Base-by-base conservation (phyloP, 768 basidiomycete species). In the Tulasnella sp. region DNA sequence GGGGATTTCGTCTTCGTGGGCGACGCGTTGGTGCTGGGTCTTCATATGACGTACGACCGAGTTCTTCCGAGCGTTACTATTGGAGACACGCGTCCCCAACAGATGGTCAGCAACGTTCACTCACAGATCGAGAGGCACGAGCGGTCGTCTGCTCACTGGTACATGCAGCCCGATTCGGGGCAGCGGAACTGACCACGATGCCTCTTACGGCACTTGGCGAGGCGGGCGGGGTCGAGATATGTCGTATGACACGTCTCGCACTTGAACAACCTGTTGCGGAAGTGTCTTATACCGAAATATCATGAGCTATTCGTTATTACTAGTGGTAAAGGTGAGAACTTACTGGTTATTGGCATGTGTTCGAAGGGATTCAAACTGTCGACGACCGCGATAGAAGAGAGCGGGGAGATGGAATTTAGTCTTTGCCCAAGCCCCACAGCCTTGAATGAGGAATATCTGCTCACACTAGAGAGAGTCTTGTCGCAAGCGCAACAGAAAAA, bases 131-230 rank as follows among this genome's bases (percentile, higher is more conserved):
- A 74, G 38, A 46, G 31, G n/a, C 38, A 42, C 39, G 44, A 74
- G 39, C 62, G 31, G 10, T 16, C 34, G 6, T 7, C 12, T 24
- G 44, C 73, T 74, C 39, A 74, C 73, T 40, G 44, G 39, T 74
- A 74, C 5, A 16, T 8, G 73, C 73, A 74, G n/a, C 44, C 39
- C n/a, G 10, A 1, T 27, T 34, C 39, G 4, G 73, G 73, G 73
- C 73, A 74, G 73, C 73, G 73, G 73, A 74, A 74, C 21, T 74
- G 73, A 27, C 73, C 73, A 27, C 73, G 39, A 46, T 74, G 73
- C 38, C 73, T 36, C 73, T 74, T 74, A 6, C 73, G 31, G 73
- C 73, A 74, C 44, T 74, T 74, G 3, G 39, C 39, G 14, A 74
- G 73, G 2, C 73, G 73, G 3, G 73, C 73, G 1, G 73, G 73